A percentile compares a stretch with the other conserved stretches of the same genome.
Evolutionary conservation across 2,329 filamentous ascomycete species (phyloP).

Genomic region (Stemphylium beticola): DNA sequence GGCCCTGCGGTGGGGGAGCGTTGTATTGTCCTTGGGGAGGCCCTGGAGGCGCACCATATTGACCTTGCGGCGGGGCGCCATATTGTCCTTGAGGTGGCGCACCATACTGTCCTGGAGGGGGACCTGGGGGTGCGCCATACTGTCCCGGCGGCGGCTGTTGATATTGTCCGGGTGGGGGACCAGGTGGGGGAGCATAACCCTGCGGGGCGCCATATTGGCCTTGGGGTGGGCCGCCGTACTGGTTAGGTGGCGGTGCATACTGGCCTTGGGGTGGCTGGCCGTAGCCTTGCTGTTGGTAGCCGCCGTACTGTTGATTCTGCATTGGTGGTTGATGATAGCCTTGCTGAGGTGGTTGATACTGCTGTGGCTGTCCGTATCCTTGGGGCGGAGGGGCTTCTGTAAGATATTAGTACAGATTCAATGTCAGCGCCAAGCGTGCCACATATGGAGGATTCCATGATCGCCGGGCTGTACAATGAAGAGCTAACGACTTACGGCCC

Average conservation of each 20-base stretch:
- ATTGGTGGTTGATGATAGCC: slow-evolving; percentile 42
- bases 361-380: slow-evolving; percentile 30
- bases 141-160: slow-evolving; percentile 24
- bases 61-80: slow-evolving; percentile 24
- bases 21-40: slow-evolving; percentile 26
- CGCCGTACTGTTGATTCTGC: slow-evolving; percentile 39
- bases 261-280: slow-evolving; percentile 29
- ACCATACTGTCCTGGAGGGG: slow-evolving; percentile 30
- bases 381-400: slow-evolving; percentile 34
- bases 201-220: slow-evolving; percentile 28
- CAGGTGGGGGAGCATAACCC: slow-evolving; percentile 24
- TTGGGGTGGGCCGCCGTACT: slow-evolving; percentile 28
- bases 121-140: slow-evolving; percentile 44
- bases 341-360: slow-evolving; percentile 23
- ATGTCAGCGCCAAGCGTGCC: slow-evolving; percentile 23
- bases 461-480: slow-evolving; percentile 13
- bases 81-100: slow-evolving; percentile 22
- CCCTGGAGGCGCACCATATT: slow-evolving; percentile 39
- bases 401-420: slow-evolving; percentile 30
- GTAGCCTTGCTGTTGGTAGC: slow-evolving; percentile 43
- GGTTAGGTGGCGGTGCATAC: slow-evolving; percentile 46
- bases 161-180: slow-evolving; percentile 12
- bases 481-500: slow-evolving; percentile 35
- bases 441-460: slow-evolving; percentile 12
- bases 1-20: not conserved